Conservation (phyloP, 169 alveolate genomes). For the Toxoplasma gondii region DNA sequence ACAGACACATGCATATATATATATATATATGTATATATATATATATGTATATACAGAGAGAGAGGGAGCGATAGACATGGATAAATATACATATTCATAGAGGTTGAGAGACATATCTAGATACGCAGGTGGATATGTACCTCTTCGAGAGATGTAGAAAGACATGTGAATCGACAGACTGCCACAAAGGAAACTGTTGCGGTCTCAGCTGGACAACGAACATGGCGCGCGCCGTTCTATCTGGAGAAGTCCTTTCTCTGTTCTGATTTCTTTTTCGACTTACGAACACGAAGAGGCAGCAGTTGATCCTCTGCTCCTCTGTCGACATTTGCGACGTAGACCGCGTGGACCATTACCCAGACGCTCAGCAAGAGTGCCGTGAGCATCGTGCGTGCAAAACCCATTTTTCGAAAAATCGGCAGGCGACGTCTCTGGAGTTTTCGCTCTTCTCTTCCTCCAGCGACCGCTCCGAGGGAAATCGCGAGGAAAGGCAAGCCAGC, state of each 20-base stretch:
- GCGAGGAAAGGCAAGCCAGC: no score
- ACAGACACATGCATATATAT: not conserved
- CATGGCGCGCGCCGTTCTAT: no score
- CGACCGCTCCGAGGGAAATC: no score
- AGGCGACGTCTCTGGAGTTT: not conserved
- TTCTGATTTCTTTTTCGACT: not conserved
- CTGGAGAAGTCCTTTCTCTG: no score
- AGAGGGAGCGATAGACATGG: not conserved
- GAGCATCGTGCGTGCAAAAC: slow-evolving; percentile 7
- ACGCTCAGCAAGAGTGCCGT: slow-evolving; percentile 34
- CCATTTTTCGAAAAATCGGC: not conserved
- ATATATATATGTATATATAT: not conserved
- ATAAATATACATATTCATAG: not conserved
- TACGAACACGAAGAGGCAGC: slow-evolving; percentile 23
- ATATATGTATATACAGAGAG: no score
- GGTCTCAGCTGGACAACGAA: no score
- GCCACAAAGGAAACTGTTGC: no score
- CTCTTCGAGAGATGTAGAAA: no score
- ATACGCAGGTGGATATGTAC: no score
- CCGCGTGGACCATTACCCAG: slow-evolving; percentile 41
- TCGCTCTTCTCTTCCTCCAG: no score
- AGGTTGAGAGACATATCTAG: not conserved
- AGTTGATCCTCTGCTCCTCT: not conserved
- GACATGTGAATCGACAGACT: no score
- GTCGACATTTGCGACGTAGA: not conserved